Conservation (phyloP, 352 stramenopile species). For the Hyaloperonospora brassicae region DNA sequence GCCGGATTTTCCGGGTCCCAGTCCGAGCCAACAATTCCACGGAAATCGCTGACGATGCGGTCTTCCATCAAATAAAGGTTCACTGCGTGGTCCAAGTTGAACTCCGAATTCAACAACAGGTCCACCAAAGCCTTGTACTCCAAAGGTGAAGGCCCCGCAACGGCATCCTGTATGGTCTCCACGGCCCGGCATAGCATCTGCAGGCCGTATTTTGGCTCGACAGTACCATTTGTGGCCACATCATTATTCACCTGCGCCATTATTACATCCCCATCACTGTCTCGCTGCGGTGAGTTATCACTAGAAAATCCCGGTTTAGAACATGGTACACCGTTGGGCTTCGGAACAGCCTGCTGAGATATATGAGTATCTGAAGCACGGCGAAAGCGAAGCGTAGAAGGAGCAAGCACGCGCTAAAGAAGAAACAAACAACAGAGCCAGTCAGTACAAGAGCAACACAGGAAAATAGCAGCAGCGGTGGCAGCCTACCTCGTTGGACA, state of each 20-base stretch:
- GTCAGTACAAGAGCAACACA: conserved; percentile 6
- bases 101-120: conserved; percentile 63
- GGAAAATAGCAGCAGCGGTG: conserved; percentile 1
- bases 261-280: conserved; percentile 61
- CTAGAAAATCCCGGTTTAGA: not conserved
- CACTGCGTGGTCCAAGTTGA: conserved; percentile 71
- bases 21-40: conserved; percentile 56
- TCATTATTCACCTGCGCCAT: conserved; percentile 35
- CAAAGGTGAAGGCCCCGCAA: conserved; percentile 39
- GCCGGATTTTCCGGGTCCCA: conserved; percentile 48
- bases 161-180: conserved; percentile 74
- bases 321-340: conserved; percentile 12
- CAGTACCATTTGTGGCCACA: conserved; percentile 14
- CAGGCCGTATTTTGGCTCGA: conserved; percentile 72
- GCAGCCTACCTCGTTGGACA: conserved; percentile 57
- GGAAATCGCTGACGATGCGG: conserved; percentile 73
- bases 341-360: conserved; percentile 7
- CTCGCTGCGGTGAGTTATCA: conserved; percentile 13
- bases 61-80: conserved; percentile 80
- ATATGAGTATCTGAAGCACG: conserved; percentile 46
- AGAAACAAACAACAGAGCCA: conserved; percentile 5
- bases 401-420: conserved; percentile 47
- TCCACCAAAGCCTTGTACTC: conserved; percentile 74
- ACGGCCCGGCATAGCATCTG: conserved; percentile 67
- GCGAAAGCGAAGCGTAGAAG: conserved; percentile 63